Evolutionary conservation across 2,329 filamentous ascomycete species (phyloP).

Genomic region (Exserohilum rostratum): DNA sequence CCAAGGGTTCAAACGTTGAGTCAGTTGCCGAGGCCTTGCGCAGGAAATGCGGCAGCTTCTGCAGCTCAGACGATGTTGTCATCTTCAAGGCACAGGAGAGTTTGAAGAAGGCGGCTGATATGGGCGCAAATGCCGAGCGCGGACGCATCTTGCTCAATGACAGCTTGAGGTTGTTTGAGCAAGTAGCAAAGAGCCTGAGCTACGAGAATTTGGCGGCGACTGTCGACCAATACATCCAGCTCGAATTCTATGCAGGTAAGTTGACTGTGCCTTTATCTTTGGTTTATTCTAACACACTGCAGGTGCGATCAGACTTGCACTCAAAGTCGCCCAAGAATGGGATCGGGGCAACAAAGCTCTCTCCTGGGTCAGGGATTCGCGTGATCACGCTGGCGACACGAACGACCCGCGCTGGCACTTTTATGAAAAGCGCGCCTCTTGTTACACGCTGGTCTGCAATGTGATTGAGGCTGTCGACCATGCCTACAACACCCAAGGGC

Average conservation of each 20-base stretch:
- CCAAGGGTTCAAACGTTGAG: constrained; percentile 95
- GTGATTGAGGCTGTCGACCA: constrained; percentile 79
- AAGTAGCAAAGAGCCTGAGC: constrained; percentile 82
- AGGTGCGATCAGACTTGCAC: constrained; percentile 82
- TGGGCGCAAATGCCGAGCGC: constrained; percentile 73
- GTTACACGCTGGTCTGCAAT: constrained; percentile 87
- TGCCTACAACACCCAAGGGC: constrained; percentile 70
- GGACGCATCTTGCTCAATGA: constrained; percentile 84
- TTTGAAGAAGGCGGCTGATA: constrained; percentile 84
- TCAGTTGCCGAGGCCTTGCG: constrained; percentile 94
- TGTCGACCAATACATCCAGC: constrained; percentile 75
- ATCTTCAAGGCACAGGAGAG: constrained; percentile 99
- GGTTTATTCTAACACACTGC: constrained; percentile 8
- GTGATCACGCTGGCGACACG: constrained; percentile 69
- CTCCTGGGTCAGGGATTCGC: constrained; percentile 85
- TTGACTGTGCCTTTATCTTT: background rate
- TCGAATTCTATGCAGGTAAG: constrained; percentile 82
- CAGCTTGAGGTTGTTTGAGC: constrained; percentile 84
- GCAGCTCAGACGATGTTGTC: constrained; percentile 93
- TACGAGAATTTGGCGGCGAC: constrained; percentile 80
- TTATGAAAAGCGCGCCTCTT: constrained; percentile 74
- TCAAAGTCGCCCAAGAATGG: constrained; percentile 80
- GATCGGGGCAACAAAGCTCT: constrained; percentile 87
- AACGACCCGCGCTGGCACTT: constrained; percentile 71
- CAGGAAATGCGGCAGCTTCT: constrained; percentile 93